Evolutionary conservation across 805 yeast genomes (phyloP), one percentile per base, ranked within the genome.

Genomic region (Candida montana): DNA sequence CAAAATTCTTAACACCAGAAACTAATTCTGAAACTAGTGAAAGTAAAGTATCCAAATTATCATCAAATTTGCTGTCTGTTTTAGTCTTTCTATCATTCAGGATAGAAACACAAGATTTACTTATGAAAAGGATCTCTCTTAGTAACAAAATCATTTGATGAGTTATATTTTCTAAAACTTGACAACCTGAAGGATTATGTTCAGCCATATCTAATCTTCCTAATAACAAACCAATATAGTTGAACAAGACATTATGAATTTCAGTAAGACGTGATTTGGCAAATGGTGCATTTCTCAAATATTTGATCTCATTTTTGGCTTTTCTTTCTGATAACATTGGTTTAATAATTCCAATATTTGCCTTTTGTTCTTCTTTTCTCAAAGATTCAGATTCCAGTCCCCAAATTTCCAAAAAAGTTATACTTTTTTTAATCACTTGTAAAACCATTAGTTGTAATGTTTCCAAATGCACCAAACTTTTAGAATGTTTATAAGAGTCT

Each of bases 151-250:
- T 81, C 33, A 84, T 70, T 50, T 85, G 93, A 51, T 81, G 85
- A 3, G 80, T 75, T 13, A 85, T 64, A 15, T 72, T 68, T 51
- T 84, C 90, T 40, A 85, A 58, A 7, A 79, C 59, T 48, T 81
- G 82, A 54, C 88, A 79, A 2, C 91, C 91, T 15, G 68, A 67
- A 4, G 79, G 71, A 55, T 83, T 84, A 51, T 80, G 83, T 54
- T 85, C 93, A 28, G 84, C 77, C 59, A 85, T 68, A 58, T 85
- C 93, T 48, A 85, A 62, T 51, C 95, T 64, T n/a, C 95, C 95
- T 13, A 83, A 68, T 9, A 84, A 74, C 49, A 85, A 53, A 2
- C 83, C 81, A 48, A 83, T 65, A 52, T 84, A 84, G 1, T 76
- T 68, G 51, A 75, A 74, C 13, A 83, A 54, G 5, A 80, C 65